phyloP scores from a whole-genome alignment of 768 basidiomycete species.

The Collybia sp. region DNA sequence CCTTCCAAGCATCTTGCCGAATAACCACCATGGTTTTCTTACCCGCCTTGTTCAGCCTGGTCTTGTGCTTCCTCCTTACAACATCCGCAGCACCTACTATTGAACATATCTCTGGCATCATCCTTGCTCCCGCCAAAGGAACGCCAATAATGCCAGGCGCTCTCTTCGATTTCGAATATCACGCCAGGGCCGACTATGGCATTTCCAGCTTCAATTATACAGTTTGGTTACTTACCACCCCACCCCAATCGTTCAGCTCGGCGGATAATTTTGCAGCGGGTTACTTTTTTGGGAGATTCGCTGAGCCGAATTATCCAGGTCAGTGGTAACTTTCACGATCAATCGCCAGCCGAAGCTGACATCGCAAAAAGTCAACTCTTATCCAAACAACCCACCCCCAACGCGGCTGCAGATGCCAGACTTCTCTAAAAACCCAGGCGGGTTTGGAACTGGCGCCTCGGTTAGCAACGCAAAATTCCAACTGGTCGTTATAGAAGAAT shows the following conservation, averaged over 20 bases:
- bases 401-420: conserved; percentile 38
- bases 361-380: conserved; percentile 29
- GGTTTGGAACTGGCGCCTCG: conserved; percentile 27
- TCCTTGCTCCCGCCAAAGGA: conserved; percentile 19
- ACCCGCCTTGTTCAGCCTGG: too few relatives aligned
- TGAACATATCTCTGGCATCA: not conserved
- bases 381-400: conserved; percentile 32
- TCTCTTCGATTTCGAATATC: conserved; percentile 35
- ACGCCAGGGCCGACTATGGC: conserved; percentile 33
- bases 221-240: conserved; percentile 32
- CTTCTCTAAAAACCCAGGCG: conserved; percentile 34
- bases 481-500: conserved; percentile 39
- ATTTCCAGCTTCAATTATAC: conserved; percentile 35
- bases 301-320: conserved; percentile 40
- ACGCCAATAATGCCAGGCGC: conserved; percentile 33
- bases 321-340: conserved; percentile 2
- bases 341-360: not conserved
- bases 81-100: too few relatives aligned
- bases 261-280: conserved; percentile 28
- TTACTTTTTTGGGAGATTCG: conserved; percentile 39
- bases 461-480: conserved; percentile 27
- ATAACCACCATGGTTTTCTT: too few relatives aligned
- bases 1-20: too few relatives aligned
- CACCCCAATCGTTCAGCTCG: conserved; percentile 17
- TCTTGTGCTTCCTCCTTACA: too few relatives aligned